Evolutionary conservation across 2,329 filamentous ascomycete genomes (phyloP).

Genomic region (Ceratocystiopsis brevicomis): DNA sequence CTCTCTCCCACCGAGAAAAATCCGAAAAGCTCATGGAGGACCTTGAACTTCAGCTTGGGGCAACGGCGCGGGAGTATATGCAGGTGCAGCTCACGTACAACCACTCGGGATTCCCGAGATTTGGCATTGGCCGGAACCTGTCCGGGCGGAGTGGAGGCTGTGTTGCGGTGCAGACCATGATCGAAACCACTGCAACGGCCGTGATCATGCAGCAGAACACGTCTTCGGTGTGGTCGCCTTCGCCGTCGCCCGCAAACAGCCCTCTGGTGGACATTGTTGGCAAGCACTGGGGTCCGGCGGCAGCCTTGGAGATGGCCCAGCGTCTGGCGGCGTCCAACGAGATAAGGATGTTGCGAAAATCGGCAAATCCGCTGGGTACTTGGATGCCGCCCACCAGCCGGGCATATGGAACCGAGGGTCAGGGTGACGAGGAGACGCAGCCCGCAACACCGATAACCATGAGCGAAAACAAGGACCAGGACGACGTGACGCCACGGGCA

Average conservation of each 20-base stretch:
- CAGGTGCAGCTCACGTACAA: constrained; percentile 32
- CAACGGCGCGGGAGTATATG: constrained; percentile 28
- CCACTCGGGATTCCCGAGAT: constrained; percentile 34
- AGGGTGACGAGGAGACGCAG: neutral
- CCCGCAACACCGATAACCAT: neutral
- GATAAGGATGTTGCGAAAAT: neutral
- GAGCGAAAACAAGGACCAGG: neutral
- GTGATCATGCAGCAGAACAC: constrained; percentile 29
- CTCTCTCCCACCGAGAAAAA: constrained; percentile 14
- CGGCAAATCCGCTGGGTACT: neutral
- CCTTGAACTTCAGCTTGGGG: constrained; percentile 36
- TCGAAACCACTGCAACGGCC: constrained; percentile 34
- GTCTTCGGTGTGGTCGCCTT: constrained; percentile 32
- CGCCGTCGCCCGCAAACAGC: constrained; percentile 17
- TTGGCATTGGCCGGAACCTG: constrained; percentile 2
- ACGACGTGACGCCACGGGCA: constrained; percentile 7
- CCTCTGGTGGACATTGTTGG: constrained; percentile 26
- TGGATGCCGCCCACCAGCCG: neutral
- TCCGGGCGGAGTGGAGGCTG: constrained; percentile 13
- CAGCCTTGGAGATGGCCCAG: constrained; percentile 24
- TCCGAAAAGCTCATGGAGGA: constrained; percentile 40
- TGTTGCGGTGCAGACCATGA: constrained; percentile 23
- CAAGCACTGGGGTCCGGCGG: constrained; percentile 28
- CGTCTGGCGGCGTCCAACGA: constrained; percentile 9
- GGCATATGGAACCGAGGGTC: neutral